These are phyloP conservation scores for Begonia fuchsioides DNA, from an alignment of 306 rosid genomes.

Conservation along the genomic window DNA sequence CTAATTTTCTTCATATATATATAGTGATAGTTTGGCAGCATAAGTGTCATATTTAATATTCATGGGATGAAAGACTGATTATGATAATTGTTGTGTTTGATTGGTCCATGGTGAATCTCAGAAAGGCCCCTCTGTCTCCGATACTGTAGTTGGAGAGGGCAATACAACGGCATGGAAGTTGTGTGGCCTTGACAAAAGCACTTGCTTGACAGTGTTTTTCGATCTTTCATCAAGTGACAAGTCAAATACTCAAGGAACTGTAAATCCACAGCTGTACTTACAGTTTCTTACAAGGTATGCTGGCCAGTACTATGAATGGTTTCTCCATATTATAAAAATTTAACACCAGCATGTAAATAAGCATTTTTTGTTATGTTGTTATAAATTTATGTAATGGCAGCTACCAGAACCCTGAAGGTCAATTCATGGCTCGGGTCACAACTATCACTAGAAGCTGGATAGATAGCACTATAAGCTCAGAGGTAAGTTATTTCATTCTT, in stretches of 20 bases:
- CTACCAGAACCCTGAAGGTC: constrained; percentile 69
- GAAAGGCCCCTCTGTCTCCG: constrained; percentile 95
- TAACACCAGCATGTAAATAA: too few relatives aligned
- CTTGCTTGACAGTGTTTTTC: constrained; percentile 89
- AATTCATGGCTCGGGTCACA: constrained; percentile 74
- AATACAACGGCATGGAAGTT: constrained; percentile 86
- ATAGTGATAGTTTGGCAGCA: constrained; percentile 7
- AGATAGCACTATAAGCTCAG: constrained; percentile 69
- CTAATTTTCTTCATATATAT: constrained; percentile 11
- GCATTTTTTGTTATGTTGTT: too few relatives aligned
- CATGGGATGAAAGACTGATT: too few relatives aligned
- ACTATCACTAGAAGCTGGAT: constrained; percentile 86
- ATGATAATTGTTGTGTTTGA: too few relatives aligned
- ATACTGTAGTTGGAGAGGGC: constrained; percentile 80
- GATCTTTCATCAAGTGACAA: constrained; percentile 87
- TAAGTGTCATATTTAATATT: background rate
- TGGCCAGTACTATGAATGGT: background rate
- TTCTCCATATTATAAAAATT: too few relatives aligned
- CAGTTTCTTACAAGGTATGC: constrained; percentile 85
- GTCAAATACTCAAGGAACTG: constrained; percentile 56
- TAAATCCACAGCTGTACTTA: constrained; percentile 78
- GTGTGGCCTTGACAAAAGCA: constrained; percentile 94
- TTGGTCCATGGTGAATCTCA: constrained; percentile 14
- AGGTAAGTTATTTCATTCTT: constrained; percentile 40
- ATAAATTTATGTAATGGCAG: constrained; percentile 31